A percentile compares a stretch with the other conserved stretches of the same genome.
phyloP scores from a whole-genome alignment of 2,329 filamentous ascomycete genomes.

The Ophioceras dolichostomum region DNA sequence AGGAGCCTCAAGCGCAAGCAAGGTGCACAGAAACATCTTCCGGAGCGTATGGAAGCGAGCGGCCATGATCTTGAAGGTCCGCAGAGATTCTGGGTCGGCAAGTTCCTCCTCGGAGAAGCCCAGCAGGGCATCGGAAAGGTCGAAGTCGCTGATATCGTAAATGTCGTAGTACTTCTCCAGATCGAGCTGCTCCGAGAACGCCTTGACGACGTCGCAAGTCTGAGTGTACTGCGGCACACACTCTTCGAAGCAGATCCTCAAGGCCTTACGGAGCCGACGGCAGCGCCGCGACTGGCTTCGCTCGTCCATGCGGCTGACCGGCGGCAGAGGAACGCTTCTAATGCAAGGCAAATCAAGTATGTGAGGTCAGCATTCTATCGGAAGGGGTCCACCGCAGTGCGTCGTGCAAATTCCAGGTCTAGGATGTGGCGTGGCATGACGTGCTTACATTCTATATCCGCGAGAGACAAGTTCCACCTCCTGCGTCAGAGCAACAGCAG shows the following conservation, averaged over 20 bases:
- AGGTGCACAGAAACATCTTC: conserved; percentile 77
- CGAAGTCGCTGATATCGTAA: conserved; percentile 65
- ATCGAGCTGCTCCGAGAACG: conserved; percentile 66
- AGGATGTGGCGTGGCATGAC: conserved; percentile 14
- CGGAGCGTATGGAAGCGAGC: conserved; percentile 70
- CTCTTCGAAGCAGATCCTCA: conserved; percentile 57
- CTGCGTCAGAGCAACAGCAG: conserved; percentile 72
- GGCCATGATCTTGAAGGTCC: conserved; percentile 68
- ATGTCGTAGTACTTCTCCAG: conserved; percentile 89
- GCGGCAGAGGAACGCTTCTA: conserved; percentile 79
- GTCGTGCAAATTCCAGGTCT: too few species aligned
- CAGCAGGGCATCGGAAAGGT: conserved; percentile 57
- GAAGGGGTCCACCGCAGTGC: too few species aligned
- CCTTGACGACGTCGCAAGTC: conserved; percentile 55
- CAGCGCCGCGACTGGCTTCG: conserved; percentile 69
- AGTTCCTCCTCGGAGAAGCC: conserved; percentile 53
- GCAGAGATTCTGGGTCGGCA: conserved; percentile 67
- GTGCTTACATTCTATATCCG: conserved; percentile 67
- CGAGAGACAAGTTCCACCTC: conserved; percentile 93
- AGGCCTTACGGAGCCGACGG: conserved; percentile 61
- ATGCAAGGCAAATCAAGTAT: too few species aligned
- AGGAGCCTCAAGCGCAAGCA: conserved; percentile 75
- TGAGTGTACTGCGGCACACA: conserved; percentile 62
- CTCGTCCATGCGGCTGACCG: conserved; percentile 85
- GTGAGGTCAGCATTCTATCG: conserved; percentile 3